Percentiles rank a stretch among this genome's conserved stretches.
Evolutionary conservation across 2,329 filamentous ascomycete species (phyloP).

Genomic region (Macroventuria anomochaeta): DNA sequence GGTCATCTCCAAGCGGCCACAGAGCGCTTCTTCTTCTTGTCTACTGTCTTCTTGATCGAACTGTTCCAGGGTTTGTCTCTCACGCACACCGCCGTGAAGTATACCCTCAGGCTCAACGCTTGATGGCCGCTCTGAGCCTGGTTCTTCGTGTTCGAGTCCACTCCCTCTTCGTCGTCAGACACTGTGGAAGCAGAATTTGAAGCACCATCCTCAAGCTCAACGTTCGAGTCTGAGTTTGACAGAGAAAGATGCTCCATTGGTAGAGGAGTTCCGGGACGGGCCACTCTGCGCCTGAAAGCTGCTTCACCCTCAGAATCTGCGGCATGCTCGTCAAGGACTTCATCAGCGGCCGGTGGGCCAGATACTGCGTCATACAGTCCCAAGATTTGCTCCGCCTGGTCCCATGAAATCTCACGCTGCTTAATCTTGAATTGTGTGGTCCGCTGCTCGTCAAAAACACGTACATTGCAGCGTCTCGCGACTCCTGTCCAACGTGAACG

Average conservation of each 20-base stretch:
- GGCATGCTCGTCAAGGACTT: slow-evolving; percentile 8
- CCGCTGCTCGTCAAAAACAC: slow-evolving; percentile 50
- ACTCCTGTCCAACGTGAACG: slow-evolving; percentile 60
- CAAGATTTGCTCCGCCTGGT: slow-evolving; percentile 44
- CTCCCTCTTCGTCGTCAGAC: slow-evolving; percentile 5
- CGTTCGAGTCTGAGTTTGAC: slow-evolving; percentile 23
- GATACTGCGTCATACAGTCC: slow-evolving; percentile 4
- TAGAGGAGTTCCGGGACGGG: slow-evolving; percentile 36
- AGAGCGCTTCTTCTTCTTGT: slow-evolving; percentile 55
- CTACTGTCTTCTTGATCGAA: slow-evolving; percentile 56
- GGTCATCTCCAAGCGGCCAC: slow-evolving; percentile 50
- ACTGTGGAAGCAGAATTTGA: background rate
- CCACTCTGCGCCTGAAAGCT: slow-evolving; percentile 29
- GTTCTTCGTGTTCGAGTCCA: background rate
- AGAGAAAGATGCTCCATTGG: slow-evolving; percentile 25
- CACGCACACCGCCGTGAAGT: background rate
- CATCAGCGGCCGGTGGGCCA: slow-evolving; percentile 43
- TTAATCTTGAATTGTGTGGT: slow-evolving; percentile 27
- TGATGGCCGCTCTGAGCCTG: slow-evolving; percentile 9
- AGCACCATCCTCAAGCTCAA: slow-evolving; percentile 2
- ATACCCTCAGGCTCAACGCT: slow-evolving; percentile 4
- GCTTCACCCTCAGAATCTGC: slow-evolving; percentile 22
- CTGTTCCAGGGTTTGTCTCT: slow-evolving; percentile 41
- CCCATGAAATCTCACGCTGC: slow-evolving; percentile 53
- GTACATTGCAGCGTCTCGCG: slow-evolving; percentile 60